Evolutionary conservation across 2,329 filamentous ascomycete genomes (phyloP).

Genomic region (Dissoconium aciculare): DNA sequence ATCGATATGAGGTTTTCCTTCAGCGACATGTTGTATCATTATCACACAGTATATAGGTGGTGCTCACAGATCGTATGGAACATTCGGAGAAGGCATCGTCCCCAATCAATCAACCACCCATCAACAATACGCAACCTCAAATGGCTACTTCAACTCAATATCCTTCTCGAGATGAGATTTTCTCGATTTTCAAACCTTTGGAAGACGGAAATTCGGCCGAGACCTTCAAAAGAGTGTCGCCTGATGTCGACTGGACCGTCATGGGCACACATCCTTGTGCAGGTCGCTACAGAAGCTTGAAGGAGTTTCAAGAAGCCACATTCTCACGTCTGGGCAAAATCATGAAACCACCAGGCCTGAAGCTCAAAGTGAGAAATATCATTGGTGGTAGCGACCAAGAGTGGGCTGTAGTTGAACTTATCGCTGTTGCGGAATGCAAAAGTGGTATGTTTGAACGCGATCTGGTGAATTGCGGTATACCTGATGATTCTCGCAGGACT

Average conservation of each 20-base stretch:
- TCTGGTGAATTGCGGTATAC: background rate
- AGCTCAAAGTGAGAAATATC: conserved; percentile 10
- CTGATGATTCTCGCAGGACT: conserved; percentile 6
- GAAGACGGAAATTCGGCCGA: conserved; percentile 4
- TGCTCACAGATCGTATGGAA: too few relatives aligned
- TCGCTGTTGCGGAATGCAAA: conserved; percentile 8
- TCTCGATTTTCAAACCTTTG: conserved; percentile 8
- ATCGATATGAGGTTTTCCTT: too few relatives aligned
- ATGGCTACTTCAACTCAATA: too few relatives aligned
- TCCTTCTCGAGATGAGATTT: conserved; percentile 6
- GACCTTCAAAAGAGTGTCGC: conserved; percentile 9
- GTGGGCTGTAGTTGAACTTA: conserved; percentile 11
- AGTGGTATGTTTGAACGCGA: conserved; percentile 6
- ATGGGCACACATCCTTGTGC: conserved; percentile 11
- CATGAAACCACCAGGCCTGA: conserved; percentile 8
- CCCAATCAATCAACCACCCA: too few relatives aligned
- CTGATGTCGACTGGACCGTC: conserved; percentile 12
- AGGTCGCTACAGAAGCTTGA: conserved; percentile 7
- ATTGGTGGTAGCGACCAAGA: conserved; percentile 9
- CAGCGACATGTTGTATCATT: too few relatives aligned
- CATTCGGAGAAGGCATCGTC: too few relatives aligned
- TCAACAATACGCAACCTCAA: too few relatives aligned
- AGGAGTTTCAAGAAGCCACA: conserved; percentile 7
- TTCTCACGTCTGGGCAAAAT: conserved; percentile 7
- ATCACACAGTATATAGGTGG: too few relatives aligned